Base-by-base conservation (phyloP, 306 rosid species). In the Spatholobus suberectus region DNA sequence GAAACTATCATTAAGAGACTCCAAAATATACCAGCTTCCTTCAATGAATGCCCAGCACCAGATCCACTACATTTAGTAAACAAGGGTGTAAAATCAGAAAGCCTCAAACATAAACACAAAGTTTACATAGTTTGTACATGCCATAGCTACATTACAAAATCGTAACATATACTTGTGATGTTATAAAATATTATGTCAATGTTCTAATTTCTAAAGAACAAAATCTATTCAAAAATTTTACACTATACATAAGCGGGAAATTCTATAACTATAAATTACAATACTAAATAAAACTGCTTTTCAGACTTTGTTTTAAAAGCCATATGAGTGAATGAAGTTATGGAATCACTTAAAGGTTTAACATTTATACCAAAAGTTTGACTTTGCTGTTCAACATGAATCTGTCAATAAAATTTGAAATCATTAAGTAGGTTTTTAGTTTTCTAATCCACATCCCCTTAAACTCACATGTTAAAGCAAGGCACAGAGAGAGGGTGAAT, bases 1-100 rank as follows among this genome's bases (percentile, higher is more conserved):
- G 98, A 94, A 85, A 85, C 68, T 77, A 86, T 89, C 98, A 94
- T 94, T 88, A 94, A 79, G 86, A 90, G 83, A 81, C 93, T 92
- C 98, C 98, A 94, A 79, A 94, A 94, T 38, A 86, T 80, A 71
- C 98, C 92, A 57, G 94, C 98, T 75, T 90, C 95, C 84, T 88
- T 89, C 77, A 94, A 88, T 84, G 97, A 94, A 81, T 89, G 70
- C 62, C 97, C 97, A 49, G 95, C 98, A 87, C 88, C 80, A 75
- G 98, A 92, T 81, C 97, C 98, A 86, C 98, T 92, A 84, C 78
- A 84, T 79, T 79, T 13, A 77, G 41, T 70, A 70, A 27, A 81
- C 51, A 82, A 54, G 76, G 69, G 75, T 61, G 81, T 73, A 51
- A 51, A 62, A 76, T 85, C 70, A 80, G 72, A 73, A 21, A 17